phyloP scores from a whole-genome alignment of 2,329 filamentous ascomycete genomes.

The Arthrobotrys megalospora region DNA sequence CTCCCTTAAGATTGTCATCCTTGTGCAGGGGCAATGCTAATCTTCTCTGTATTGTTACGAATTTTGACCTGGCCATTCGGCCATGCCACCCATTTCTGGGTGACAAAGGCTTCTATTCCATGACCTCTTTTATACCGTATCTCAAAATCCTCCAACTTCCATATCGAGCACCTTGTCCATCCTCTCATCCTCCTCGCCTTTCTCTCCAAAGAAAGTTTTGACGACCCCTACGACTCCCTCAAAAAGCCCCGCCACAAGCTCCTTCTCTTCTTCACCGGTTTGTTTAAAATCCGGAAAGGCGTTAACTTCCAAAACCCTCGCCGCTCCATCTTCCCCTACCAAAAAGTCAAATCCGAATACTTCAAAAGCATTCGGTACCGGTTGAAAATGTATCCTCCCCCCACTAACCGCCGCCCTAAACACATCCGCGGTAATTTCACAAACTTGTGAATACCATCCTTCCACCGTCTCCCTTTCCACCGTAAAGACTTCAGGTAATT shows the following conservation, averaged over 20 bases:
- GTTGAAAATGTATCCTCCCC: slow-evolving; percentile 91
- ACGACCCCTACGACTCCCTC: slow-evolving; percentile 79
- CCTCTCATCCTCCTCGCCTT: slow-evolving; percentile 64
- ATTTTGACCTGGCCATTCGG: slow-evolving; percentile 29
- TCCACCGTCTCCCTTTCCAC: slow-evolving; percentile 71
- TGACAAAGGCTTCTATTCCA: background rate
- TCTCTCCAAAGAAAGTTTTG: slow-evolving; percentile 76
- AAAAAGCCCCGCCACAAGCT: slow-evolving; percentile 83
- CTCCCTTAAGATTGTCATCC: slow-evolving; percentile 25
- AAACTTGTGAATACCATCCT: slow-evolving; percentile 81
- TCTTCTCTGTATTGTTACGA: slow-evolving; percentile 76
- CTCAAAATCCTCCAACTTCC: slow-evolving; percentile 67
- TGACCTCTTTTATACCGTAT: slow-evolving; percentile 26
- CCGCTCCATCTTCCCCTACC: slow-evolving; percentile 76
- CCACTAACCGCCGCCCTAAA: slow-evolving; percentile 88
- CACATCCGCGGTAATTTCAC: slow-evolving; percentile 78
- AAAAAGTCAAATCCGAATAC: slow-evolving; percentile 92
- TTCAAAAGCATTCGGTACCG: slow-evolving; percentile 89
- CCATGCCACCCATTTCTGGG: slow-evolving; percentile 26
- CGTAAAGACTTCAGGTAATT: slow-evolving; percentile 69
- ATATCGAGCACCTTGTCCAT: slow-evolving; percentile 63
- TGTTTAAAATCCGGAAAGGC: slow-evolving; percentile 96
- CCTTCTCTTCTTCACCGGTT: slow-evolving; percentile 82
- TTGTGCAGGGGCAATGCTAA: slow-evolving; percentile 84
- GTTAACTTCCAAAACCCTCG: slow-evolving; percentile 91